Base-by-base conservation (phyloP, 1,284 basidiomycete species). In the Sanghuangporus baumii region DNA sequence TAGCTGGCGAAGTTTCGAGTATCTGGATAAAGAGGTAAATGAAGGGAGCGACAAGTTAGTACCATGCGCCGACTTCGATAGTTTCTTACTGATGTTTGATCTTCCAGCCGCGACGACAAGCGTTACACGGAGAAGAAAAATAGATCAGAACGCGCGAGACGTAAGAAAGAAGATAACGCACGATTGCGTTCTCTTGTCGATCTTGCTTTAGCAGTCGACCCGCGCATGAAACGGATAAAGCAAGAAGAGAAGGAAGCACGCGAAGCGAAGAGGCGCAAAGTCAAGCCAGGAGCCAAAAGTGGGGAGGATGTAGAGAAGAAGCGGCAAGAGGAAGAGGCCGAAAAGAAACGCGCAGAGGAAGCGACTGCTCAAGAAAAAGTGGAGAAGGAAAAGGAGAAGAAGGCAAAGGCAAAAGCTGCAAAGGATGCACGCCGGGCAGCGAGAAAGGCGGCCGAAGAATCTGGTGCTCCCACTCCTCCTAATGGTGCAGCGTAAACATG, bases 121-220 rank as follows among this genome's bases (percentile, higher is more conserved):
- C 92, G 97, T 50, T 98, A 96, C 79, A 94, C 93, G 6, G 97
- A 99, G 79, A 98, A 98, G 84, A 99, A 99, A 85, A 99, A 99
- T 87, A 96, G 97, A 77, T 81, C 92, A 23, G 97, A 99, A 78
- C 94, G 97, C 52, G 91, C 94, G 2, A 86, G 94, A 62, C 84
- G 94, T 76, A 99, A 99, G 84, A 98, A 98, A 84, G 97, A 98
- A 72, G 97, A 99, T 78, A 98, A 88, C 63, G 90, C 94, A 2
- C 91, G 96, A 70, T 76, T 98, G 46, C 89, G 97, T 62, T 81
- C 80, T 56, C 81, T 98, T 31, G 94, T 99, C 56, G 97, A 99
- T 79, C 79, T 89, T 64, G 87, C 94, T 8, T 83, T 98, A 61
- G 83, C 85, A 64, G 73, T 89, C 66, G 96, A 99, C 75, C 96